These are phyloP conservation scores for Entophlyctis helioformis DNA, from an alignment of 192 early-diverging fungal species.

Conservation along the genomic window DNA sequence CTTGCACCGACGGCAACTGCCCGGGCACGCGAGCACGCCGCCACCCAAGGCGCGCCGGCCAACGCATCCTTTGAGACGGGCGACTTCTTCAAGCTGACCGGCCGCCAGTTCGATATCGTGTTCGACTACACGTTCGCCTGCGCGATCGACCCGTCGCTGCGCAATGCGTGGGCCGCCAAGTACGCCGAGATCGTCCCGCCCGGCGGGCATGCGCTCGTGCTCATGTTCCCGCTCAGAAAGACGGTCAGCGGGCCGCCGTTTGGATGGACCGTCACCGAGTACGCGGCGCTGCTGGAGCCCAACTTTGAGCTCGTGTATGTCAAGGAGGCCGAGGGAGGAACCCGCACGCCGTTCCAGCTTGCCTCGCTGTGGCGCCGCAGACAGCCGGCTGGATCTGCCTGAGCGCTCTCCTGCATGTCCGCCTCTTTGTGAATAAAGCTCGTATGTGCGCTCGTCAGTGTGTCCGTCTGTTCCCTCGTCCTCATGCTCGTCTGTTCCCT, in stretches of 20 bases:
- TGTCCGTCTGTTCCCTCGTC: no score
- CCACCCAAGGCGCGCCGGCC: slow-evolving; percentile 16
- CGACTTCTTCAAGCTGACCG: slow-evolving; percentile 62
- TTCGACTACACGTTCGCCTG: slow-evolving; percentile 76
- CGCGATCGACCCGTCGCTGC: slow-evolving; percentile 51
- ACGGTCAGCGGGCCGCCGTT: slow-evolving; percentile 53
- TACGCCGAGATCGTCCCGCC: slow-evolving; percentile 50
- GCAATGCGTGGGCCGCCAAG: slow-evolving; percentile 50
- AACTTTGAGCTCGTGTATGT: slow-evolving; percentile 14
- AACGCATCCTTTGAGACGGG: slow-evolving; percentile 38
- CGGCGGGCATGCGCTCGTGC: slow-evolving; percentile 58
- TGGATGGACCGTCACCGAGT: slow-evolving; percentile 47
- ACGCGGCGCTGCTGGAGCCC: slow-evolving; percentile 17
- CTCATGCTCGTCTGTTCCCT: no score
- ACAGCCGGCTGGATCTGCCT: no score
- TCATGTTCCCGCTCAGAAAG: slow-evolving; percentile 63
- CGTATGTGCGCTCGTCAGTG: no score
- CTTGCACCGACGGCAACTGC: slow-evolving; percentile 44
- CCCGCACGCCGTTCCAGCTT: no score
- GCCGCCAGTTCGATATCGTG: slow-evolving; percentile 45
- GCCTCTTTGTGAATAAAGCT: no score
- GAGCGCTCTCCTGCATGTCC: no score
- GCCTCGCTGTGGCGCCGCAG: no score
- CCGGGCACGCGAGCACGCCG: no score
- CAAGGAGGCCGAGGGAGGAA: no score